Evolutionary conservation across 352 stramenopile species (phyloP).

Genomic region (Pythium pyrilobum): DNA sequence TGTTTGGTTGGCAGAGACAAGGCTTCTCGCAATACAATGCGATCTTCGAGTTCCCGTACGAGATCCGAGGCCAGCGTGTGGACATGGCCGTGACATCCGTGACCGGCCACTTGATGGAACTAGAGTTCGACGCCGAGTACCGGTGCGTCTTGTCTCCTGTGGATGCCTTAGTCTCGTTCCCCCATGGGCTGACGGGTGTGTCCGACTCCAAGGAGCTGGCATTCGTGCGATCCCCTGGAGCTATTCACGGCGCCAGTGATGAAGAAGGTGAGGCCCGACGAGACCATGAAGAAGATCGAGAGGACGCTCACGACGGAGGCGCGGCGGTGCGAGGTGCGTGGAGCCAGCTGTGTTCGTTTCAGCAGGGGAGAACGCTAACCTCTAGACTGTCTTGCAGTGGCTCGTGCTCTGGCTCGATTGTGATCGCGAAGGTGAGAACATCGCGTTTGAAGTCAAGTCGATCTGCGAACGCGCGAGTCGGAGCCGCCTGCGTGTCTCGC

Average conservation of each 20-base stretch:
- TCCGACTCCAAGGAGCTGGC: conserved; percentile 87
- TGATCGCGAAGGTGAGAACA: conserved; percentile 99
- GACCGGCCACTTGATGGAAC: conserved; percentile 96
- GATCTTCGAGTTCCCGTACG: conserved; percentile 90
- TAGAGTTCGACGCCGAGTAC: conserved; percentile 91
- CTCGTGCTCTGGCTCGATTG: conserved; percentile 99
- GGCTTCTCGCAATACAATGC: conserved; percentile 87
- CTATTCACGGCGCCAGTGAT: conserved; percentile 91
- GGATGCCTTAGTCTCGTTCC: not conserved
- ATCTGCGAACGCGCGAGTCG: conserved; percentile 79
- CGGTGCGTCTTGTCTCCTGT: conserved; percentile 26
- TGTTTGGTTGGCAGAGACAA: conserved; percentile 28
- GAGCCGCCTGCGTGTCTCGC: conserved; percentile 66
- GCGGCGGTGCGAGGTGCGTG: conserved; percentile 55
- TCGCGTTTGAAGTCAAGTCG: conserved; percentile 95
- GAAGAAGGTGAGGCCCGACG: conserved; percentile 78
- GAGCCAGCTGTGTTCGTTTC: not conserved
- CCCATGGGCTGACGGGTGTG: too few relatives aligned
- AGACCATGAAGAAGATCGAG: conserved; percentile 87
- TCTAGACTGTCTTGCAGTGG: conserved; percentile 36
- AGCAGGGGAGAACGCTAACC: not conserved
- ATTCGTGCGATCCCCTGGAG: conserved; percentile 89
- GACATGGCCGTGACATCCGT: conserved; percentile 96
- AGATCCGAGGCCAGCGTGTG: conserved; percentile 76
- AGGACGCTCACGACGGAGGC: conserved; percentile 89